These are phyloP conservation scores for Phytophthora idaei DNA, from an alignment of 352 stramenopile genomes.

Conservation along the genomic window DNA sequence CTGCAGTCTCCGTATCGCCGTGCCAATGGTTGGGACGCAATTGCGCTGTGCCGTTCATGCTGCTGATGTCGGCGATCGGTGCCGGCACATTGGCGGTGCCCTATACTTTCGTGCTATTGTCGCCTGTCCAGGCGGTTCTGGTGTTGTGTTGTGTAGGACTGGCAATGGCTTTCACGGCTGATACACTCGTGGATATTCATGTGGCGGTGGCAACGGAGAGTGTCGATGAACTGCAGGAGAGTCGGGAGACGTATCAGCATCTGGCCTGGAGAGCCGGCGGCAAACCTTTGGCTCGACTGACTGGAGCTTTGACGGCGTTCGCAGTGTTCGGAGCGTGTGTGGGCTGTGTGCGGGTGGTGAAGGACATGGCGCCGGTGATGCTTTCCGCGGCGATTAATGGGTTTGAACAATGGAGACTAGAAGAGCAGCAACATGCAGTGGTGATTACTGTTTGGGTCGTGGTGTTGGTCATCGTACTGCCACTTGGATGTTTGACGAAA, in stretches of 20 bases:
- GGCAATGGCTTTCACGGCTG: constrained; percentile 77
- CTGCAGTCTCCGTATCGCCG: constrained; percentile 10
- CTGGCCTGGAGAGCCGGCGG: constrained; percentile 63
- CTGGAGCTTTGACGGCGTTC: constrained; percentile 68
- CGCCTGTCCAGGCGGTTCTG: constrained; percentile 46
- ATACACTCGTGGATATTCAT: constrained; percentile 67
- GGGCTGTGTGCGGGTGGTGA: constrained; percentile 70
- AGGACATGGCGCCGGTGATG: constrained; percentile 74
- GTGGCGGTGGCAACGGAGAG: constrained; percentile 47
- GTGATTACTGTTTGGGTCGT: constrained; percentile 54
- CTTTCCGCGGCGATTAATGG: constrained; percentile 30
- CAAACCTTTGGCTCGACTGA: constrained; percentile 50
- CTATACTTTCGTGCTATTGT: constrained; percentile 70
- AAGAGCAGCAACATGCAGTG: constrained; percentile 46
- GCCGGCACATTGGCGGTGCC: constrained; percentile 62
- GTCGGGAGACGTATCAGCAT: constrained; percentile 68
- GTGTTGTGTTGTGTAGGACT: constrained; percentile 54
- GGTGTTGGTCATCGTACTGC: constrained; percentile 67
- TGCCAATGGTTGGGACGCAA: constrained; percentile 33
- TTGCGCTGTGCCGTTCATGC: constrained; percentile 47
- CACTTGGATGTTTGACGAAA: constrained; percentile 70
- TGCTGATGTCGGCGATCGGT: constrained; percentile 68
- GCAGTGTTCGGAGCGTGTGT: constrained; percentile 82
- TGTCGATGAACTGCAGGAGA: constrained; percentile 35
- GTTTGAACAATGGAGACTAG: constrained; percentile 30